Evolutionary conservation across 2,329 filamentous ascomycete species (phyloP).

Genomic region (Leptodontidium sp.): DNA sequence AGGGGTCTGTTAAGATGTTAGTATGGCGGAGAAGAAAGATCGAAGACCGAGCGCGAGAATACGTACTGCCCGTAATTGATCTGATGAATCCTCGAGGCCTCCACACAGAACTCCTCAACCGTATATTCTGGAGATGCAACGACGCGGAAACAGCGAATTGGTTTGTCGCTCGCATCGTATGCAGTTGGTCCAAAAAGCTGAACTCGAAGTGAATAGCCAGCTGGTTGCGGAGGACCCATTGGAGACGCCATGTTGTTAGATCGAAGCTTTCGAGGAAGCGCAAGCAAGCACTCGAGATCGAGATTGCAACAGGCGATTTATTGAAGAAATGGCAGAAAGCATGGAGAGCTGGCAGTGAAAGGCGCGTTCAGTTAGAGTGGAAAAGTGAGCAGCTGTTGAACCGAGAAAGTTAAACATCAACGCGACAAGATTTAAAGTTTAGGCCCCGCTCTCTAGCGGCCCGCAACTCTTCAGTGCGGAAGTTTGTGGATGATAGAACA

Average conservation of each 20-base stretch:
- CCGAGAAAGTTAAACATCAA: slow-evolving; percentile 18
- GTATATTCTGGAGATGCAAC: slow-evolving; percentile 43
- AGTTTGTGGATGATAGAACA: neutral
- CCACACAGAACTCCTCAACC: slow-evolving; percentile 44
- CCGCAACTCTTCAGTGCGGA: neutral
- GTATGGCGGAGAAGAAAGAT: slow-evolving; percentile 15
- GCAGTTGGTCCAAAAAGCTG: slow-evolving; percentile 43
- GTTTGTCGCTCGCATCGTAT: slow-evolving; percentile 35
- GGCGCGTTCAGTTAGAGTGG: slow-evolving; percentile 9
- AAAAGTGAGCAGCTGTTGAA: slow-evolving; percentile 23
- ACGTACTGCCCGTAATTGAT: slow-evolving; percentile 45
- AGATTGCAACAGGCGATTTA: slow-evolving; percentile 10
- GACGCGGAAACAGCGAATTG: slow-evolving; percentile 44
- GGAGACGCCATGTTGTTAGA: slow-evolving; percentile 35
- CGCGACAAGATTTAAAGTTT: slow-evolving; percentile 29
- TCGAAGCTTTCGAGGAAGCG: slow-evolving; percentile 19
- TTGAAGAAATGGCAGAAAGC: slow-evolving; percentile 22
- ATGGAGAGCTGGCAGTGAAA: slow-evolving; percentile 26
- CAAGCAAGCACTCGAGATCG: slow-evolving; percentile 27
- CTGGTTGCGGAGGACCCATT: slow-evolving; percentile 41
- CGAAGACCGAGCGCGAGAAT: slow-evolving; percentile 18
- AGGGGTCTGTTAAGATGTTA: slow-evolving; percentile 38
- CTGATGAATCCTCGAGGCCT: slow-evolving; percentile 44
- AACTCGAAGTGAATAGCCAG: slow-evolving; percentile 44
- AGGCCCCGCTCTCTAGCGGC: neutral